Evolutionary conservation across 2,329 filamentous ascomycete species (phyloP), one percentile per base, ranked within the genome.

Genomic region (Phyllosticta citribraziliensis): DNA sequence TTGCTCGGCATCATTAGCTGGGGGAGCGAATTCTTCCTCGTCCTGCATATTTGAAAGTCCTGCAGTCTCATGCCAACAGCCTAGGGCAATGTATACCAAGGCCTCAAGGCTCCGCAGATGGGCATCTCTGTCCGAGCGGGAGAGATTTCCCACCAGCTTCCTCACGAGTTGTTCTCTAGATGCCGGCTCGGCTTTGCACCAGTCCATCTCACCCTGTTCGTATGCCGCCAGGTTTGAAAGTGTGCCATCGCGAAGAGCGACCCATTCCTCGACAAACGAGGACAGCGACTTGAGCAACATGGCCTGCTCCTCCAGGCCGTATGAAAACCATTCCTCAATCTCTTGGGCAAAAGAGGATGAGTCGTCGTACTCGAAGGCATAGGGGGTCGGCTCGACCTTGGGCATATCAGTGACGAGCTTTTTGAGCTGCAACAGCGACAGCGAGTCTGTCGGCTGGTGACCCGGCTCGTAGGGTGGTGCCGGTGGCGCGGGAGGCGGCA

Each of bases 251-350:
- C 69, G 64, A 60, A 67, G 73, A 8, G 63, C 60, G 59, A 66
- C 72, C 89, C 89, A 96, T 69, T 87, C 83, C 70, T 84, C 83
- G 65, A 91, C 84, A 70, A 96, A 97, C 2, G 87, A 85, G 47
- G 84, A 80, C 69, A 89, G 89, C 20, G 89, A 87, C 58, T 86
- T 84, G 58, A 88, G 82, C 56, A 97, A 79, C 68, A 92, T 87
- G 55, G 87, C 82, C 76, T 89, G 89, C 71, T 97, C 92, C 74
- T 89, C 88, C 64, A 91, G 86, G 67, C 88, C 88, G 75, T 97
- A 97, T 58, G 88, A 86, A 74, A 99, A 99, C 94, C 94, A 99
- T 76, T 99, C 94, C 71, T 97, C 91, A 55, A 99, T 81, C 78
- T 99, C 94, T 65, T 94, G 90, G 19, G 89, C 85, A 67, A 96